Evolutionary conservation across 768 basidiomycete genomes (phyloP), one percentile per base, ranked within the genome.

Genomic region (Postia placenta): DNA sequence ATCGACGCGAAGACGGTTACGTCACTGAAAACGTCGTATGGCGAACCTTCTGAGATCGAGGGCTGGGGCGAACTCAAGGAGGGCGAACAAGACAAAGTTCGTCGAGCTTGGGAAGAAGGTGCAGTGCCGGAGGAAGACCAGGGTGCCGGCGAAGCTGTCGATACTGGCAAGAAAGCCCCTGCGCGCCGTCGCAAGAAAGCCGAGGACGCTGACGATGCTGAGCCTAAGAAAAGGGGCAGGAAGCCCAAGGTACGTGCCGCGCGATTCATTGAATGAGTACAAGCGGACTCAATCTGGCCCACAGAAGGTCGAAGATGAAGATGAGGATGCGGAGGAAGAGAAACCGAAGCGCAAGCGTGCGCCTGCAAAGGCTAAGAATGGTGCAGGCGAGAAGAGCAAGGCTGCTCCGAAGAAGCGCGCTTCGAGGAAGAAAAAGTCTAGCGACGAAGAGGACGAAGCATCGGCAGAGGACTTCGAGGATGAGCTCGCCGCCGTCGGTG

Each of bases 271-370:
- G 36, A 23, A 23, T n/a, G 24, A 28, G 14, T 12, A 33, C 19
- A 25, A 42, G 46, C 22, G 47, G 30, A 19, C 3, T 17, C 15
- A 4, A 20, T 33, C 11, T 23, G 30, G 46, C 35, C 17, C 9
- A 48, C 25, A 59, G 51, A 54, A 60, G 36, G 54, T 50, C 22
- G 57, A 59, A 1, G 56, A 57, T 41, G 62, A 56, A 2, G 50
- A 50, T 6, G 67, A 68, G 30, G 68, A 69, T 41, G 68, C 60
- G 25, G 59, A 60, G 28, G 76, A 74, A 9, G 76, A 74, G 45
- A 76, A 78, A 48, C 76, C 80, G 11, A 76, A 76, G 64, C 79
- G 77, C 68, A 76, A 75, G 52, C 71, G 73, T 49, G 69, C 73
- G 11, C 67, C 64, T n/a, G 51, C 50, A 19, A 61, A n/a, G n/a